Percentiles rank a stretch among this genome's conserved stretches.
These are phyloP conservation scores for Eleusine indica DNA, from an alignment of 176 grass and related monocot genomes.

Conservation along the genomic window DNA sequence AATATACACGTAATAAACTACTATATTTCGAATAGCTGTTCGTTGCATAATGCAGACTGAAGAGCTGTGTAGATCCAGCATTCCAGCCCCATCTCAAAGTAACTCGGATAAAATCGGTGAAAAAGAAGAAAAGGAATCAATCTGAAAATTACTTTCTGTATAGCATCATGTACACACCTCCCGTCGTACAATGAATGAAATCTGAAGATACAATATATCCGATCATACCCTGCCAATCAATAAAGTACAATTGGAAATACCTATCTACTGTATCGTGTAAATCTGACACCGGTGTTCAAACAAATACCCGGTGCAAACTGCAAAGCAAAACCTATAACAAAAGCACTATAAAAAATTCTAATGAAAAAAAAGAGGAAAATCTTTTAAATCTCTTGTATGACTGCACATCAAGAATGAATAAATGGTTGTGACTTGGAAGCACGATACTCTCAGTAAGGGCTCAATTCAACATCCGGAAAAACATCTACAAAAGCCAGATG, in stretches of 20 bases:
- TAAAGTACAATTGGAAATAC: constrained; percentile 23
- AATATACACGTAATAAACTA: neutral
- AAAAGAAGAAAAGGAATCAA: neutral
- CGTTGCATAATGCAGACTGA: neutral
- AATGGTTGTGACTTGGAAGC: neutral
- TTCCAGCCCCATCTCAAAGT: neutral
- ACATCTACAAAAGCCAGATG: constrained; percentile 2
- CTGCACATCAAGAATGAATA: constrained; percentile 26
- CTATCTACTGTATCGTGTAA: constrained; percentile 29
- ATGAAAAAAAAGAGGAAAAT: constrained; percentile 7
- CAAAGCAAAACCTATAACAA: constrained; percentile 3
- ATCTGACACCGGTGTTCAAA: constrained; percentile 33
- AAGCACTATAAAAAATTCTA: neutral
- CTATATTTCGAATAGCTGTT: neutral
- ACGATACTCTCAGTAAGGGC: constrained; percentile 1
- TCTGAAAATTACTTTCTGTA: neutral
- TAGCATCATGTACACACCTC: neutral
- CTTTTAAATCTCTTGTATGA: constrained; percentile 2
- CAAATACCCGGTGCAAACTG: constrained; percentile 13
- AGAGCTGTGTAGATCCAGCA: neutral
- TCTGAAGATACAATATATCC: constrained; percentile 11
- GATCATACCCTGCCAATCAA: constrained; percentile 13
- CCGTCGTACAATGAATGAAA: neutral
- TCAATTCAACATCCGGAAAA: constrained; percentile 21
- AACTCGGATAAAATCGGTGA: neutral